Evolutionary conservation across 208 protist species (phyloP), one percentile per base, ranked within the genome.

Genomic region (Trypanosoma platydactyli): DNA sequence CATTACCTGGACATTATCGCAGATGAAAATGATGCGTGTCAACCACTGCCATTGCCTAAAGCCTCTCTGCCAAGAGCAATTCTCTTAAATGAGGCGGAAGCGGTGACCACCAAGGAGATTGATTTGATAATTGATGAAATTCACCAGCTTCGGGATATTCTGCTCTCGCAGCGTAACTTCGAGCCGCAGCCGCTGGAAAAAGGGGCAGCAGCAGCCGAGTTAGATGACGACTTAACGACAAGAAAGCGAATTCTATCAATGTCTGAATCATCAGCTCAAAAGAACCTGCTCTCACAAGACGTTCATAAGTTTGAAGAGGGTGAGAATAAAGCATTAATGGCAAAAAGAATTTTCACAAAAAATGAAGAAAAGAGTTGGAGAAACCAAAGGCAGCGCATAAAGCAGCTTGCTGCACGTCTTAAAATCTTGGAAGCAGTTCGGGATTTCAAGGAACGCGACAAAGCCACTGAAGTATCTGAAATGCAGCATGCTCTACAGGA

Each of bases 101-200:
- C 25, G 6, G 5, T 50, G 22, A n/a, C 35, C 18, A 57, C 22
- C 16, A 35, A 30, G 24, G 0, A 57, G 41, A 33, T 66, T 7
- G 16, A 67, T 30, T 49, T 48, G 22, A 56, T 67, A 1, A 18
- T 56, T 7, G 50, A 56, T 3, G 62, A 67, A 35, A 56, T 67
- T 58, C 62, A 67, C 40, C 33, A 58, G 25, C 1, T 67, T 7
- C 62, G 50, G 48, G 45, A 56, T 22, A 13, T 61, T 49, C 13
- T 62, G 16, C 25, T 52, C 3, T 20, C 57, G 11, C 40, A 52
- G 25, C 18, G 12, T 16, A 16, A 29, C 33, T 33, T 41, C n/a
- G 4, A 51, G 24, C 40, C 41, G 15, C 30, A 20, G 22, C 15
- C 16, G 15, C 7, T 5, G 18, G 13, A 54, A 13, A n/a, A 18